A percentile compares a stretch with the other conserved stretches of the same genome.
Conservation (phyloP, 2,329 filamentous ascomycete genomes). For the Verticillium zaregamsianum region DNA sequence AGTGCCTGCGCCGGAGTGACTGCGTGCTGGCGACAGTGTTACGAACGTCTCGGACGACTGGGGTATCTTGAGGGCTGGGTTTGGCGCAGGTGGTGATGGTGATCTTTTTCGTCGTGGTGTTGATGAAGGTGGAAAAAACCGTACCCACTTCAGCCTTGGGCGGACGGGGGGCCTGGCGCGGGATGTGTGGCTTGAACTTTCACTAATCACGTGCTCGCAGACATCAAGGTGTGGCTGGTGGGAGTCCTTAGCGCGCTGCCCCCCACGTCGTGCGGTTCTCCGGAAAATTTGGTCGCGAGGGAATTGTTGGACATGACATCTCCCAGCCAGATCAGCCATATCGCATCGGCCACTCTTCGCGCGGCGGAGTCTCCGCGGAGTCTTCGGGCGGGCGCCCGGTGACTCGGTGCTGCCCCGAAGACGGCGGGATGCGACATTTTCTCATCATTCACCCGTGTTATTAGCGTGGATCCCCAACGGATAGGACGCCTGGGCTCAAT, state of each 20-base stretch:
- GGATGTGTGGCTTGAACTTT: neutral
- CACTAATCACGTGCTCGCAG: neutral
- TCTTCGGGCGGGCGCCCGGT: neutral
- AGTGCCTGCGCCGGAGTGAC: slow-evolving; percentile 1
- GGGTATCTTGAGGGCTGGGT: neutral
- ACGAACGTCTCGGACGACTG: neutral
- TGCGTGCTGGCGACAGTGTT: neutral
- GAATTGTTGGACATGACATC: neutral
- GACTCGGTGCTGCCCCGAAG: neutral
- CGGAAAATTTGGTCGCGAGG: neutral
- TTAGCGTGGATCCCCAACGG: neutral
- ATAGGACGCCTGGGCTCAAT: neutral
- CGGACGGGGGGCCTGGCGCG: neutral
- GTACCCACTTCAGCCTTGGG: neutral
- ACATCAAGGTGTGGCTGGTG: neutral
- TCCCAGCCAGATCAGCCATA: neutral
- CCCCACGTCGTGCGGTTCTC: neutral
- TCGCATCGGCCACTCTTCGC: neutral
- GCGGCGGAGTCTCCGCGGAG: neutral
- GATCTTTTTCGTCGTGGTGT: neutral
- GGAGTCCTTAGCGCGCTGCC: neutral
- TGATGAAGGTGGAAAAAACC: neutral
- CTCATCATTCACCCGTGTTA: neutral
- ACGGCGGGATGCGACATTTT: neutral
- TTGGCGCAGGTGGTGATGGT: neutral